Evolutionary conservation across 768 basidiomycete species (phyloP).

Genomic region (Phlegmacium glaucopus): DNA sequence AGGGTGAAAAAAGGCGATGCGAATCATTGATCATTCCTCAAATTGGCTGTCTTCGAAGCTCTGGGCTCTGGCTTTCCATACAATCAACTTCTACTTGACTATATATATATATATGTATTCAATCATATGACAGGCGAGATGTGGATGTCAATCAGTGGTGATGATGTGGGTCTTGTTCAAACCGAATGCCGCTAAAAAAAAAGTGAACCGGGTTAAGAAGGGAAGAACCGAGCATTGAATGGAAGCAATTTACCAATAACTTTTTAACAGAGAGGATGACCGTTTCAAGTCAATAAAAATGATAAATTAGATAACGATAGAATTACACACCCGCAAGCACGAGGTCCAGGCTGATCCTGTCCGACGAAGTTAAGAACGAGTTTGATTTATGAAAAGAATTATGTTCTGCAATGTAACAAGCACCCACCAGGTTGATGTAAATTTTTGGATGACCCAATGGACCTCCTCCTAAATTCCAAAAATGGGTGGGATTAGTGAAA

Average conservation of each 20-base stretch:
- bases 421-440: conserved; percentile 87
- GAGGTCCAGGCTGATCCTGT: conserved; percentile 86
- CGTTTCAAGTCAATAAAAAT: conserved; percentile 11
- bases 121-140: conserved; percentile 8
- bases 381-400: not conserved
- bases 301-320: conserved; percentile 6
- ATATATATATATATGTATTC: conserved; percentile 13
- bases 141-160: conserved; percentile 47
- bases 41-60: not conserved
- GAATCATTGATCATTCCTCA: not conserved
- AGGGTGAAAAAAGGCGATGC: too few species aligned
- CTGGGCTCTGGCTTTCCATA: not conserved
- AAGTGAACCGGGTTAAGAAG: conserved; percentile 13
- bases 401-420: not conserved
- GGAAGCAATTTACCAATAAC: conserved; percentile 44
- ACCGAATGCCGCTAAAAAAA: conserved; percentile 73
- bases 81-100: not conserved
- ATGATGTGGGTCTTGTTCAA: conserved; percentile 82
- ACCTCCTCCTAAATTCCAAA: conserved; percentile 67
- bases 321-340: conserved; percentile 80
- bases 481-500: not conserved
- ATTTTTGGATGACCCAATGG: conserved; percentile 96
- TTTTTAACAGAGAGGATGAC: conserved; percentile 12
- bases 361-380: conserved; percentile 13
- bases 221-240: conserved; percentile 3